Evolutionary conservation across 2,329 filamentous ascomycete genomes (phyloP).

Genomic region (Samsoniella hepiali): DNA sequence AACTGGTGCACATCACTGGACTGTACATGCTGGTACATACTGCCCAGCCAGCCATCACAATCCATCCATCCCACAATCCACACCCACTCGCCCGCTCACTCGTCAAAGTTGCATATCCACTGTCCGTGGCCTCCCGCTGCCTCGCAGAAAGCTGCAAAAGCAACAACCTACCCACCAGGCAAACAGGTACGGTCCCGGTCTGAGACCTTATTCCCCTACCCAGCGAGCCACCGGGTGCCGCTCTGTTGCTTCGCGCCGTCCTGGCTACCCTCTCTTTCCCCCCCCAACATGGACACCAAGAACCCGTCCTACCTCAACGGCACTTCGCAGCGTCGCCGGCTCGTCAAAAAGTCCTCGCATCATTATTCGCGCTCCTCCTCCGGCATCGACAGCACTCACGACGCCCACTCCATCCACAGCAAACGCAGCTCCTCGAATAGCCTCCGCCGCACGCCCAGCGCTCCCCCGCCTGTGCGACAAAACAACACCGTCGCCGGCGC

Average conservation of each 20-base stretch:
- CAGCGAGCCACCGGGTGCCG: not conserved
- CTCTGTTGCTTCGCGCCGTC: constrained; percentile 10
- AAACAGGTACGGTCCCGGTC: not conserved
- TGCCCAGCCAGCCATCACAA: not conserved
- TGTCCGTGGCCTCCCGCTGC: not conserved
- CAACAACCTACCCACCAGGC: constrained; percentile 9
- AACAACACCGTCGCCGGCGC: constrained; percentile 43
- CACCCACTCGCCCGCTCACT: not conserved
- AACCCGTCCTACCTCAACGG: constrained; percentile 41
- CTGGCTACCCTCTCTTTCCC: not conserved
- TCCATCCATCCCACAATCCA: not conserved
- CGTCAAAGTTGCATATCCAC: not conserved
- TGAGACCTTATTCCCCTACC: constrained; percentile 1
- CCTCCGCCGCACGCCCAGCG: constrained; percentile 58
- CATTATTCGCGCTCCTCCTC: constrained; percentile 47
- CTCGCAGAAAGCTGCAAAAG: not conserved
- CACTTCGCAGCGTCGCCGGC: constrained; percentile 54
- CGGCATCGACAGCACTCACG: constrained; percentile 50
- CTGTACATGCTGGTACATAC: not conserved
- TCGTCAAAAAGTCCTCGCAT: constrained; percentile 59
- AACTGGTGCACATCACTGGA: not conserved
- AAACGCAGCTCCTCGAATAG: constrained; percentile 60
- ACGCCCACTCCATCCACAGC: constrained; percentile 57
- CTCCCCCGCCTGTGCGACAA: constrained; percentile 51
- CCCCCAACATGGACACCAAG: constrained; percentile 46